phyloP scores from a whole-genome alignment of 2,329 filamentous ascomycete species.

The Phialophora expanda region DNA sequence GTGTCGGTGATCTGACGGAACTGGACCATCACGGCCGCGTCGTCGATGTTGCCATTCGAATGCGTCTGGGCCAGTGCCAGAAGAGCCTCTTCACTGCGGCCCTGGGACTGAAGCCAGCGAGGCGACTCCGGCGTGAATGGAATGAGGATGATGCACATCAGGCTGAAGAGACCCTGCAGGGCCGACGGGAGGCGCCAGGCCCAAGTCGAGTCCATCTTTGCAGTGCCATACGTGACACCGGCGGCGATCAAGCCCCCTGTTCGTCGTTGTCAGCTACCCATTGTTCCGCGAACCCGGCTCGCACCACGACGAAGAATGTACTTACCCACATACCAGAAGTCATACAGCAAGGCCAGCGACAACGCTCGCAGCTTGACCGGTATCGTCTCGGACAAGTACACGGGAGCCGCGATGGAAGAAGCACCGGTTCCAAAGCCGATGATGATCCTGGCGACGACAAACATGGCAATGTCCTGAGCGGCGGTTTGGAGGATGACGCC shows the following conservation, averaged over 20 bases:
- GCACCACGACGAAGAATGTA: neutral
- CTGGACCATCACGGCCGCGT: constrained; percentile 20
- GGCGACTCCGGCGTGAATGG: constrained; percentile 57
- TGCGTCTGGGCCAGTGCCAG: constrained; percentile 23
- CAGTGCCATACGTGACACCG: constrained; percentile 52
- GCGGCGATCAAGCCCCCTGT: constrained; percentile 54
- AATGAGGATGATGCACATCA: constrained; percentile 51
- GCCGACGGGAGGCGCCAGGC: constrained; percentile 55
- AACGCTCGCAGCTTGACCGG: constrained; percentile 24
- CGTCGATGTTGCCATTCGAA: constrained; percentile 27
- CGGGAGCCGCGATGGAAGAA: constrained; percentile 52
- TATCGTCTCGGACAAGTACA: constrained; percentile 57
- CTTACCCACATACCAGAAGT: constrained; percentile 34
- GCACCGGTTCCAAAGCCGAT: constrained; percentile 55
- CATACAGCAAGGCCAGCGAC: constrained; percentile 32
- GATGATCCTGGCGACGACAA: constrained; percentile 55
- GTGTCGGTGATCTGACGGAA: constrained; percentile 33
- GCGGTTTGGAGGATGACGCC: constrained; percentile 56
- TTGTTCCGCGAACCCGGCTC: neutral
- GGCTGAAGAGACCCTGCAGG: constrained; percentile 49
- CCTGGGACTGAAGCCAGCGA: constrained; percentile 41
- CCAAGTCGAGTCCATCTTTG: constrained; percentile 52
- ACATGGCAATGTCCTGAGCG: constrained; percentile 60
- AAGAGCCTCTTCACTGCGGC: constrained; percentile 34
- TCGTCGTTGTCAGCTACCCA: neutral